Percentiles rank a stretch among this genome's conserved stretches.
phyloP scores from a whole-genome alignment of 306 rosid genomes.

The Abrus pulchellus region DNA sequence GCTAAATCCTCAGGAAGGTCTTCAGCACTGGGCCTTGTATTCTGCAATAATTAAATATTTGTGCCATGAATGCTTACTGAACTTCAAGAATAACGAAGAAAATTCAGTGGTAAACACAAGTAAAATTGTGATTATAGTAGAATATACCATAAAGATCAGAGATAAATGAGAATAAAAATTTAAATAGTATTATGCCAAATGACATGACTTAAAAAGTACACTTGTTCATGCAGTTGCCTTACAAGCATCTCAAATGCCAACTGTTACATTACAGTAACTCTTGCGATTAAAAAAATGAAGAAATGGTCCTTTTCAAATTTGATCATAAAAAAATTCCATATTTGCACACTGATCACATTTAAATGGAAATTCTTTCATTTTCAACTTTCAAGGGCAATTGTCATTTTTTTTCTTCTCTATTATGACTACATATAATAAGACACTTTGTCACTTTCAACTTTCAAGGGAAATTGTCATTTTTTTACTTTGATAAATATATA shows the following conservation, averaged over 20 bases:
- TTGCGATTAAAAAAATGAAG: background rate
- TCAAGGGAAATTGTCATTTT: background rate
- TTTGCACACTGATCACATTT: conserved; percentile 9
- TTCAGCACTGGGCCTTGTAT: conserved; percentile 88
- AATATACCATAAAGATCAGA: background rate
- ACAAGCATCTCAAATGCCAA: background rate
- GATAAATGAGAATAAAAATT: background rate
- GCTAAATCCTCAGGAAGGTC: conserved; percentile 82
- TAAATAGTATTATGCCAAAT: background rate
- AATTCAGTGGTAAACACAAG: background rate
- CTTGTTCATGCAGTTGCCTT: background rate
- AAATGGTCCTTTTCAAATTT: conserved; percentile 15
- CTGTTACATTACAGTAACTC: background rate
- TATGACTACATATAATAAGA: too few relatives aligned
- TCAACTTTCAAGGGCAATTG: background rate
- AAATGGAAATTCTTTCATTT: background rate
- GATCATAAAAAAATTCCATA: conserved; percentile 1
- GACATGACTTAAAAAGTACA: background rate
- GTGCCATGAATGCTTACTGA: conserved; percentile 5
- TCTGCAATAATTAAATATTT: conserved; percentile 59
- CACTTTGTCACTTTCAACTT: conserved; percentile 3
- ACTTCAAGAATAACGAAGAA: conserved; percentile 16
- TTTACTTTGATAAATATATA: background rate
- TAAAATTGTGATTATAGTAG: background rate
- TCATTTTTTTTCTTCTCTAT: too few relatives aligned